Conservation (phyloP, 1,284 basidiomycete genomes). For the Pseudozyma pruni region DNA sequence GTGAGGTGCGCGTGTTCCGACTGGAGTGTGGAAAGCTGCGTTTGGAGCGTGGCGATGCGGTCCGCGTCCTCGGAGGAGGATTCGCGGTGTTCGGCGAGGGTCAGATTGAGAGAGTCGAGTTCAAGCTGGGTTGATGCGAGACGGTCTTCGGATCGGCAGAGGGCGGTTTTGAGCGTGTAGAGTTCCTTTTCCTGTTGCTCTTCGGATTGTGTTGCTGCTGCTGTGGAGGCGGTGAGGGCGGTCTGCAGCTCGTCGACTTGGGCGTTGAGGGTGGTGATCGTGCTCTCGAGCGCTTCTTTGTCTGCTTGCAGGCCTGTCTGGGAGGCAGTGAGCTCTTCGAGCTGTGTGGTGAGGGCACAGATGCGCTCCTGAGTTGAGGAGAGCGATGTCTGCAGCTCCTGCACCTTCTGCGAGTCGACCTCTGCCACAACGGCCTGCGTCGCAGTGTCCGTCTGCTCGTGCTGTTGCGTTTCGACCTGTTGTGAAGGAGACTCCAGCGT, state of each 20-base stretch:
- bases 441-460: background rate
- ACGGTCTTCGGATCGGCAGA: conserved; percentile 11
- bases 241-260: background rate
- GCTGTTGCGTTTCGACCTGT: background rate
- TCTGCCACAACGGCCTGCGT: background rate
- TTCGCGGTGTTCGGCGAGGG: conserved; percentile 35
- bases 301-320: background rate
- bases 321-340: background rate
- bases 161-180: background rate
- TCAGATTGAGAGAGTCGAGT: conserved; percentile 1
- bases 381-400: background rate
- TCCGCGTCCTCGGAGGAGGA: conserved; percentile 11
- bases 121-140: background rate
- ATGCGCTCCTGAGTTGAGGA: background rate
- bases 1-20: background rate
- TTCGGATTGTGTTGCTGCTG: background rate
- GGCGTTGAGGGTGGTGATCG: background rate
- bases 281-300: background rate
- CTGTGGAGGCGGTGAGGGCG: background rate
- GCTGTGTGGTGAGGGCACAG: background rate
- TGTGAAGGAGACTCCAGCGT: background rate
- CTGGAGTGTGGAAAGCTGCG: conserved; percentile 5
- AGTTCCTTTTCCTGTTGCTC: conserved; percentile 12
- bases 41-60: conserved; percentile 10
- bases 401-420: background rate